Evolutionary conservation across 2,329 filamentous ascomycete species (phyloP).

Genomic region (Aspergillus latus): DNA sequence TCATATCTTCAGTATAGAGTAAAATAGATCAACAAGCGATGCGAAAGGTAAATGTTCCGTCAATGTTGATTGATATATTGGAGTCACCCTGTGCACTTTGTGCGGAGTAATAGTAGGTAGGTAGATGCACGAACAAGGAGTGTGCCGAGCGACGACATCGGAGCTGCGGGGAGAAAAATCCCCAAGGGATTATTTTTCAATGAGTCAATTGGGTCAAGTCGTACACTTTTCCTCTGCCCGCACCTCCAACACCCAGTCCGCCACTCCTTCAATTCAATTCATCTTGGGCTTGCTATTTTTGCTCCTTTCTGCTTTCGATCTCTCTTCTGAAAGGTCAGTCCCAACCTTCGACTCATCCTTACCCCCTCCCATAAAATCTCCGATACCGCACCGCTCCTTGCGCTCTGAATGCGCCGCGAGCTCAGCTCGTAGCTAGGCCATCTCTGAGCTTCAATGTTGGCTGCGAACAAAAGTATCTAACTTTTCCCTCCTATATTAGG

Average conservation of each 20-base stretch:
- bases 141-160: conserved; percentile 17
- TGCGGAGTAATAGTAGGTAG: not conserved
- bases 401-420: not conserved
- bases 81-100: too few species aligned
- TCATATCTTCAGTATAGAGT: conserved; percentile 7
- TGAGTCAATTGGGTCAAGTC: conserved; percentile 12
- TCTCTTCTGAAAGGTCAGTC: conserved; percentile 2
- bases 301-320: not conserved
- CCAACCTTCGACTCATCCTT: not conserved
- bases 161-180: conserved; percentile 17
- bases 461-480: not conserved
- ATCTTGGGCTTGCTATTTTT: not conserved
- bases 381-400: conserved; percentile 5
- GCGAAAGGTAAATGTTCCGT: not conserved
- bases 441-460: not conserved
- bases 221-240: conserved; percentile 1
- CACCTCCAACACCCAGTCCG: conserved; percentile 1
- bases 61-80: not conserved
- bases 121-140: not conserved
- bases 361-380: not conserved
- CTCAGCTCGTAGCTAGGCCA: not conserved
- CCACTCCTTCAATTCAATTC: conserved; percentile 5
- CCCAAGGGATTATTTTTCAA: conserved; percentile 9
- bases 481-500: not conserved
- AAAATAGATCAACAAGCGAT: conserved; percentile 6